phyloP scores from a whole-genome alignment of 192 early-diverging fungal genomes.

The Gonapodya sp. region DNA sequence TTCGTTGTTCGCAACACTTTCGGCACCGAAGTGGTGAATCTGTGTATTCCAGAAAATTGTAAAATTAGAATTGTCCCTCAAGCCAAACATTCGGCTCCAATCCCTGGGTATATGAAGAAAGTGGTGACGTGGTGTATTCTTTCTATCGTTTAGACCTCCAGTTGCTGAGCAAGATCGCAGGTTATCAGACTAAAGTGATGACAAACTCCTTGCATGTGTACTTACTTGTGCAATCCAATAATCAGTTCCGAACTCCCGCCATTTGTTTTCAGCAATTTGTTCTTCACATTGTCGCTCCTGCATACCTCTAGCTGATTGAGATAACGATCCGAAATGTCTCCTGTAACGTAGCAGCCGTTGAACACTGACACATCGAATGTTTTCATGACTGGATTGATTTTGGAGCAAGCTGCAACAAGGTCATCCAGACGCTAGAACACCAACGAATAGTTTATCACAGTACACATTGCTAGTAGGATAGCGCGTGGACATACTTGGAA shows the following conservation, averaged over 20 bases:
- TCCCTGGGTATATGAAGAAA: not conserved
- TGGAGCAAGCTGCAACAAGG: conserved; percentile 69
- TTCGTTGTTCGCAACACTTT: no score
- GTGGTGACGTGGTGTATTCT: not conserved
- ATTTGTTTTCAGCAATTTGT: not conserved
- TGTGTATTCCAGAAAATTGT: no score
- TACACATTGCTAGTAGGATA: not conserved
- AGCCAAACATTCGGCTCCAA: not conserved
- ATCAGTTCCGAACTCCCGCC: not conserved
- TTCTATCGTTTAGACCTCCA: not conserved
- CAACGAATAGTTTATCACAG: not conserved
- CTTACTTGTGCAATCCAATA: not conserved
- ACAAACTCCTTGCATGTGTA: no score
- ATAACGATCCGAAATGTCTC: conserved; percentile 60
- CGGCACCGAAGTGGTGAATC: no score
- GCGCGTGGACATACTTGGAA: conserved; percentile 57
- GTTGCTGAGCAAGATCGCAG: not conserved
- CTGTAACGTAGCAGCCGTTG: conserved; percentile 87
- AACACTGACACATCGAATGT: conserved; percentile 96
- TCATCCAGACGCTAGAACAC: conserved; percentile 64
- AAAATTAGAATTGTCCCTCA: not conserved
- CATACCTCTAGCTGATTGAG: conserved; percentile 40
- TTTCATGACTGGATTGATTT: conserved; percentile 74
- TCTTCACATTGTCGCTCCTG: conserved; percentile 38
- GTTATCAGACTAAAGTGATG: not conserved